phyloP scores from a whole-genome alignment of 2,329 filamentous ascomycete genomes.

The Pseudogymnoascus sp. region DNA sequence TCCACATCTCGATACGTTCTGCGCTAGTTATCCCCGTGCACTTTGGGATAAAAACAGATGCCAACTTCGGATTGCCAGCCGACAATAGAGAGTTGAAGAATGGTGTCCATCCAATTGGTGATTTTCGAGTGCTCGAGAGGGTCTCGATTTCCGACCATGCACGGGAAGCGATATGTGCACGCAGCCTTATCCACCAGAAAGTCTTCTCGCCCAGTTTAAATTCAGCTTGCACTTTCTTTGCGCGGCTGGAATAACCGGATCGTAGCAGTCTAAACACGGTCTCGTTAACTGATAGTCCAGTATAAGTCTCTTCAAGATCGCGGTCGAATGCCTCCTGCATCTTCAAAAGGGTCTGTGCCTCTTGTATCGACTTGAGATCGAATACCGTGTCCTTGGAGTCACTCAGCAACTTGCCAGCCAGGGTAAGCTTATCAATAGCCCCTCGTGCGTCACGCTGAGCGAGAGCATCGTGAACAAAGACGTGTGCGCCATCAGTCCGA shows the following conservation, averaged over 20 bases:
- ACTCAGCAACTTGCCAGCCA: slow-evolving; percentile 73
- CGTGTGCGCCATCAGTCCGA: slow-evolving; percentile 76
- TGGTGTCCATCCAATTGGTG: slow-evolving; percentile 94
- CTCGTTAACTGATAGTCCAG: slow-evolving; percentile 81
- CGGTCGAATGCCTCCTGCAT: slow-evolving; percentile 82
- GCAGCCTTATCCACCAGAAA: slow-evolving; percentile 77
- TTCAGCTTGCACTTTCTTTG: slow-evolving; percentile 80
- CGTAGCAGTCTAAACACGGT: slow-evolving; percentile 85
- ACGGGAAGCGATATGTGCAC: slow-evolving; percentile 80
- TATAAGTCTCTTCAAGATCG: slow-evolving; percentile 70
- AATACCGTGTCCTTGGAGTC: slow-evolving; percentile 76
- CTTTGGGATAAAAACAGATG: slow-evolving; percentile 78
- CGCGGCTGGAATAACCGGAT: slow-evolving; percentile 74
- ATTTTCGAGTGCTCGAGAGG: slow-evolving; percentile 68
- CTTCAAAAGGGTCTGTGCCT: slow-evolving; percentile 72
- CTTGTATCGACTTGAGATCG: slow-evolving; percentile 69
- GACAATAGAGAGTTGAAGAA: slow-evolving; percentile 87
- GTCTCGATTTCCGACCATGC: slow-evolving; percentile 94
- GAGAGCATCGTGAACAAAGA: slow-evolving; percentile 81
- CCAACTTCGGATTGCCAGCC: slow-evolving; percentile 84
- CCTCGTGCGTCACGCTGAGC: slow-evolving; percentile 62
- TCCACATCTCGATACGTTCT: slow-evolving; percentile 80
- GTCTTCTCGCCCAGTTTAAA: slow-evolving; percentile 92
- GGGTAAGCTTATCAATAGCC: slow-evolving; percentile 77
- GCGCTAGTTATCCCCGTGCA: slow-evolving; percentile 59